A percentile compares a stretch with the other conserved stretches of the same genome.
phyloP scores from a whole-genome alignment of 208 protist genomes.

The Acanthamoeba castellanii region DNA sequence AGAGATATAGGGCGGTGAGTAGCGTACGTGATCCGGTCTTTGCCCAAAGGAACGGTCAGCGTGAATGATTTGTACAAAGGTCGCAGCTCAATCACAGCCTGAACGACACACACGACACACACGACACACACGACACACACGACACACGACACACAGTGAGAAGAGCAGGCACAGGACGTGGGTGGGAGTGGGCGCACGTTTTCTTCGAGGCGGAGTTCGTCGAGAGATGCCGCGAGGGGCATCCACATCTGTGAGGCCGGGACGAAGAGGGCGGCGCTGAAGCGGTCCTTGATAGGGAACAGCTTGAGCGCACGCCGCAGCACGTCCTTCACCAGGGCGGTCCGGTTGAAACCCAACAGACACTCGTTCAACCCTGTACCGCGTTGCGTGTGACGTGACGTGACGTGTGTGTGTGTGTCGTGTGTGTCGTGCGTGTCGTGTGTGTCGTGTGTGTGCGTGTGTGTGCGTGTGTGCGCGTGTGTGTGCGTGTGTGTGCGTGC shows the following conservation, averaged over 20 bases:
- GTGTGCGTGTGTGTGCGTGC: too few relatives aligned
- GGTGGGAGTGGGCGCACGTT: not conserved
- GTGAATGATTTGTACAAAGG: not conserved
- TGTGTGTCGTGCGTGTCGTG: too few relatives aligned
- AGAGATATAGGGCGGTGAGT: too few relatives aligned
- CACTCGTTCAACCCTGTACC: not conserved
- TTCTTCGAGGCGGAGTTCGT: not conserved
- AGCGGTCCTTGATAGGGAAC: slow-evolving; percentile 37
- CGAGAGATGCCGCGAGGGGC: not conserved
- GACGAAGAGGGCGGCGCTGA: not conserved
- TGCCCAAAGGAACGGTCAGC: not conserved
- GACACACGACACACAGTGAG: not conserved
- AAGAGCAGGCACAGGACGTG: not conserved
- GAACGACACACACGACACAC: too few relatives aligned
- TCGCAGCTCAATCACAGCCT: not conserved
- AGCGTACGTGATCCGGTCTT: not conserved
- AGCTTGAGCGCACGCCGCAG: not conserved
- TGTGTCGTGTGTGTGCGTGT: too few relatives aligned
- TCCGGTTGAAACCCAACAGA: not conserved
- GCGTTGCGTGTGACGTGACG: not conserved
- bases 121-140: too few relatives aligned
- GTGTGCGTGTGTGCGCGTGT: not conserved
- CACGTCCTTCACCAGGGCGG: not conserved
- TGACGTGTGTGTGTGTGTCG: too few relatives aligned
- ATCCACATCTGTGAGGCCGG: not conserved